These are phyloP conservation scores for Paraurostyla sp. DNA, from an alignment of 73 alveolate genomes.

Conservation along the genomic window DNA sequence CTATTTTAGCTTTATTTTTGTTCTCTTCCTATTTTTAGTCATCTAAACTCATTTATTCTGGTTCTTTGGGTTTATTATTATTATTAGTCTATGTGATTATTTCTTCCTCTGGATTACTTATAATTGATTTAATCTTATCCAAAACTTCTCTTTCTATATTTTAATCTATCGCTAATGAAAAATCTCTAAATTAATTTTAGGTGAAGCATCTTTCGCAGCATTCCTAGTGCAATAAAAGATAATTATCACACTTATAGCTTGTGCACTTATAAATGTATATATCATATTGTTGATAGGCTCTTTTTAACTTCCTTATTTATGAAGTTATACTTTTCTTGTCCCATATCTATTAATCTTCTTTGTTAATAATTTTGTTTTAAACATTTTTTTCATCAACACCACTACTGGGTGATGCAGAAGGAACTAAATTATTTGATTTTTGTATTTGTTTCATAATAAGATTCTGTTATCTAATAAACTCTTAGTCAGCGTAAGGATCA, in stretches of 20 bases:
- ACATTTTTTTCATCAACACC: no score
- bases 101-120: no score
- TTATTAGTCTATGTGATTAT: no score
- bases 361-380: not conserved
- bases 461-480: no score
- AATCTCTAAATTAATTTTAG: not conserved
- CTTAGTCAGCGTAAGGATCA: no score
- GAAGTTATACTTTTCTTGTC: not conserved
- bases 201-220: not conserved
- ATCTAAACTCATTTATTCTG: no score
- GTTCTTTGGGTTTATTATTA: no score
- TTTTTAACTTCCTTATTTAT: not conserved
- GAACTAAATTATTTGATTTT: no score
- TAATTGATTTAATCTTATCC: not conserved
- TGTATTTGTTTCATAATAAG: no score
- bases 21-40: no score
- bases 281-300: not conserved
- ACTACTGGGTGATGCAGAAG: no score
- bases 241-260: not conserved
- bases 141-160: not conserved
- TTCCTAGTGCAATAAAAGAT: not conserved
- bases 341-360: not conserved
- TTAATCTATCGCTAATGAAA: not conserved
- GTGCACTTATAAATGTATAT: not conserved
- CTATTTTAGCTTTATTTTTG: no score